A percentile compares a stretch with the other conserved stretches of the same genome.
Evolutionary conservation across 2,329 filamentous ascomycete genomes (phyloP).

Genomic region (Diaporthe longicolla): DNA sequence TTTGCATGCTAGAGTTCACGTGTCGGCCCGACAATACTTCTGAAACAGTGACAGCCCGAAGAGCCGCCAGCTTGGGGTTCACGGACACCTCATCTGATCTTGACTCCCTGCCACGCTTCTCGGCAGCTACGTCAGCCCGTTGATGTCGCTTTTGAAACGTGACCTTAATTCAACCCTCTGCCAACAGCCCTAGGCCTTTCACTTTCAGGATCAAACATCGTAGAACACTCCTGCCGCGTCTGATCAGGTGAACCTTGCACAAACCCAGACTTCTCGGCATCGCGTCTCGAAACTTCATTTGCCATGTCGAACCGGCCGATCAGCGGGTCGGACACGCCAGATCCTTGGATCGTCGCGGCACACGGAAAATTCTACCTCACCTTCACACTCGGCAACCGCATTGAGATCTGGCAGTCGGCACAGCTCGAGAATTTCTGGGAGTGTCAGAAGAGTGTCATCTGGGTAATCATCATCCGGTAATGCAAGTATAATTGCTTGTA

Average conservation of each 20-base stretch:
- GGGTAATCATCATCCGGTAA: background rate
- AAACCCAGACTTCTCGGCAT: background rate
- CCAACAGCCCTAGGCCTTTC: background rate
- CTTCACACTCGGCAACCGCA: slow-evolving; percentile 51
- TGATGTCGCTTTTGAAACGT: slow-evolving; percentile 9
- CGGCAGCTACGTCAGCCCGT: slow-evolving; percentile 12
- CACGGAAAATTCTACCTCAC: slow-evolving; percentile 47
- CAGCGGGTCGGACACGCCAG: slow-evolving; percentile 49
- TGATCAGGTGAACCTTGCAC: background rate
- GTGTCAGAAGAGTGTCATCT: slow-evolving; percentile 44
- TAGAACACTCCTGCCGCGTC: background rate
- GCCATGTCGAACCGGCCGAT: slow-evolving; percentile 50
- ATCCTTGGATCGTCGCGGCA: slow-evolving; percentile 50
- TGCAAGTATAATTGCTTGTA: background rate
- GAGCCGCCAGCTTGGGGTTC: slow-evolving; percentile 4
- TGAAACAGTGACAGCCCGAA: slow-evolving; percentile 10
- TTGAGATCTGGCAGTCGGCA: slow-evolving; percentile 53
- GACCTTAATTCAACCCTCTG: slow-evolving; percentile 3
- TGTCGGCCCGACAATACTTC: background rate
- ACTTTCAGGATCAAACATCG: background rate
- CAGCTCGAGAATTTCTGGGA: slow-evolving; percentile 50
- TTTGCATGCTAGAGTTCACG: background rate
- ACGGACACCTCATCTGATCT: slow-evolving; percentile 26
- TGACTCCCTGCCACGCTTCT: slow-evolving; percentile 3
- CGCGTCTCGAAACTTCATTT: background rate